A percentile compares a stretch with the other conserved stretches of the same genome.
These are phyloP conservation scores for Athelia psychrophila DNA, from an alignment of 1,284 basidiomycete species.

Conservation along the genomic window DNA sequence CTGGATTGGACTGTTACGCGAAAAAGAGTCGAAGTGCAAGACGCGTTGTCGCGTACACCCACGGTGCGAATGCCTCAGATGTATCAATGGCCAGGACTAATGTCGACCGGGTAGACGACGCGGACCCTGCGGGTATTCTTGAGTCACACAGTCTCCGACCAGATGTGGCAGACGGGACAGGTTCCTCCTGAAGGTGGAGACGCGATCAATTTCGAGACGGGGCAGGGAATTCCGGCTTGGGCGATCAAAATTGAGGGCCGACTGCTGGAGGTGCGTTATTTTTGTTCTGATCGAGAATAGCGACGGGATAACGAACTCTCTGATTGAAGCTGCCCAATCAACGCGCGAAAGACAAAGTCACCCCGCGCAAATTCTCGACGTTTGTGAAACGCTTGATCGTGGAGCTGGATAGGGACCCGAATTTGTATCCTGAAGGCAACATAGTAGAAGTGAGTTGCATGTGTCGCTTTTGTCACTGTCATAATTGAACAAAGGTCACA, in stretches of 20 bases:
- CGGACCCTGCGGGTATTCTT: constrained; percentile 88
- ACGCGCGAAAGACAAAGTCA: constrained; percentile 63
- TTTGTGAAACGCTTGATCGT: constrained; percentile 84
- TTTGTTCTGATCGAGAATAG: not conserved
- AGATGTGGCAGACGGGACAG: constrained; percentile 71
- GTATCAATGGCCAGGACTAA: constrained; percentile 2
- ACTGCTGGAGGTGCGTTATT: constrained; percentile 64
- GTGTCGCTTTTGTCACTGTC: not conserved
- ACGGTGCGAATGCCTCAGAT: constrained; percentile 39
- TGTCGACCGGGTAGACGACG: constrained; percentile 53
- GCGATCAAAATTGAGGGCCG: constrained; percentile 87
- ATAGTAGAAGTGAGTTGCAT: constrained; percentile 62
- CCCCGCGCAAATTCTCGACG: constrained; percentile 81
- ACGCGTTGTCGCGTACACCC: constrained; percentile 64
- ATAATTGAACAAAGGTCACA: constrained; percentile 22
- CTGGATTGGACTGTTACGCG: constrained; percentile 95
- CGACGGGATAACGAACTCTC: not conserved
- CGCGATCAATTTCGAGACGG: constrained; percentile 50
- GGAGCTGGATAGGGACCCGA: constrained; percentile 85
- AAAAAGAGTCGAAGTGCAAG: constrained; percentile 88
- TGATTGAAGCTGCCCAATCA: constrained; percentile 51
- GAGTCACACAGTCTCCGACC: constrained; percentile 85
- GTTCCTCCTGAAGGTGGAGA: constrained; percentile 30
- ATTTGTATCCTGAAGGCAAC: constrained; percentile 79
- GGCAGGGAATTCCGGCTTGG: constrained; percentile 90